phyloP scores from a whole-genome alignment of 108 stramenopile genomes.

The Chaetoceros tenuissimus region DNA sequence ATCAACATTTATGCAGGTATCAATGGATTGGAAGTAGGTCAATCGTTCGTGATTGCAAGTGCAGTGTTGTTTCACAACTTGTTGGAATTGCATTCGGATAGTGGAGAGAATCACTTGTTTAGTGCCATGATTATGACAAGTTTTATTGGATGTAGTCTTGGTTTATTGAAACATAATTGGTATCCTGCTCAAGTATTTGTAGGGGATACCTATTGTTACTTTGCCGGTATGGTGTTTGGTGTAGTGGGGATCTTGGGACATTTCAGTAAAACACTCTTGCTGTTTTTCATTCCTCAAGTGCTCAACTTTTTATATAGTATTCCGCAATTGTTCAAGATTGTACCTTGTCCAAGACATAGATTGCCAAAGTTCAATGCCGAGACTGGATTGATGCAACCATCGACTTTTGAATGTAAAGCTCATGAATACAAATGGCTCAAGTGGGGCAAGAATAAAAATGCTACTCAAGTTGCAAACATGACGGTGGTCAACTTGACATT shows the following conservation, averaged over 20 bases:
- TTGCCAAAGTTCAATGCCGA: constrained; percentile 80
- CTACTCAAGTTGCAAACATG: constrained; percentile 72
- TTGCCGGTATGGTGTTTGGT: constrained; percentile 98
- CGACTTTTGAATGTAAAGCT: constrained; percentile 51
- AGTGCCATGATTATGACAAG: constrained; percentile 77
- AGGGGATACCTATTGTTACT: constrained; percentile 98
- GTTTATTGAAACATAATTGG: constrained; percentile 87
- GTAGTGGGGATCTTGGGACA: constrained; percentile 94
- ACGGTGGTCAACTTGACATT: constrained; percentile 90
- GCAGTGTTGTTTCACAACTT: constrained; percentile 77
- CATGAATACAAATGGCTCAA: constrained; percentile 33
- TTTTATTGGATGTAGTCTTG: constrained; percentile 81
- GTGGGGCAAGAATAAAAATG: constrained; percentile 15
- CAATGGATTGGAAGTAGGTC: constrained; percentile 97
- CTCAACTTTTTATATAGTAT: constrained; percentile 90
- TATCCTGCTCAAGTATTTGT: constrained; percentile 95
- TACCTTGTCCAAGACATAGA: constrained; percentile 95
- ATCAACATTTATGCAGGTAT: constrained; percentile 99
- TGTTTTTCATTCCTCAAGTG: constrained; percentile 96
- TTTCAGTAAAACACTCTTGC: constrained; percentile 93
- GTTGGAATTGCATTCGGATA: constrained; percentile 45
- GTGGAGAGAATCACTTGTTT: constrained; percentile 74
- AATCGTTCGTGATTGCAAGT: constrained; percentile 84
- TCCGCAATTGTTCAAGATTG: constrained; percentile 94
- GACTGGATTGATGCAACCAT: constrained; percentile 75